Evolutionary conservation across 257 asterid species (phyloP).

Genomic region (Craterostigma plantagineum): DNA sequence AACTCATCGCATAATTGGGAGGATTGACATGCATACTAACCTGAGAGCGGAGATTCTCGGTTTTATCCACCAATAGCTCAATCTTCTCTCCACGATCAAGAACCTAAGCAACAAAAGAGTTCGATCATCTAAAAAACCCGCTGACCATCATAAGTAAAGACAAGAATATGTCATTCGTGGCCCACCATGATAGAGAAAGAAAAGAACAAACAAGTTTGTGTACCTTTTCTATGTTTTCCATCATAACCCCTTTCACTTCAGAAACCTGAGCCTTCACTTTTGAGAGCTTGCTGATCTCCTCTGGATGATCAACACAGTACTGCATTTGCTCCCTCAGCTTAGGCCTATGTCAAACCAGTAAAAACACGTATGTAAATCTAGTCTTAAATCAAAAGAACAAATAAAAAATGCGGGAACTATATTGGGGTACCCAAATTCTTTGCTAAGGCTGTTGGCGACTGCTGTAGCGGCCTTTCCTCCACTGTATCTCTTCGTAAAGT

Average conservation of each 20-base stretch:
- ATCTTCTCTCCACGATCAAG: slow-evolving; percentile 44
- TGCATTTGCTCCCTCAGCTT: slow-evolving; percentile 39
- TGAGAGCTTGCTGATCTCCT: slow-evolving; percentile 26
- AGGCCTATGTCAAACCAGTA: slow-evolving; percentile 13
- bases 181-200: not conserved
- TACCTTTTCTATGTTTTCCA: slow-evolving; percentile 40
- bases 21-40: slow-evolving; percentile 10
- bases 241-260: slow-evolving; percentile 42
- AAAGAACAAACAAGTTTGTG: not conserved
- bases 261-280: slow-evolving; percentile 42
- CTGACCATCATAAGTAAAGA: not conserved
- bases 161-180: not conserved
- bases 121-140: not conserved
- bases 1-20: not conserved
- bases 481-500: slow-evolving; percentile 59
- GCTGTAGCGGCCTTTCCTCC: slow-evolving; percentile 91
- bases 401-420: not conserved
- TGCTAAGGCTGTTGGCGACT: slow-evolving; percentile 56
- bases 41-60: slow-evolving; percentile 47
- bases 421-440: slow-evolving; percentile 53
- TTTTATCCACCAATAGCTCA: slow-evolving; percentile 34
- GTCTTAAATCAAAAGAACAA: not conserved
- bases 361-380: slow-evolving; percentile 1
- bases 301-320: slow-evolving; percentile 36
- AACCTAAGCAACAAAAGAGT: slow-evolving; percentile 16